phyloP scores from a whole-genome alignment of 768 basidiomycete species.

The Termitomyces sp. region DNA sequence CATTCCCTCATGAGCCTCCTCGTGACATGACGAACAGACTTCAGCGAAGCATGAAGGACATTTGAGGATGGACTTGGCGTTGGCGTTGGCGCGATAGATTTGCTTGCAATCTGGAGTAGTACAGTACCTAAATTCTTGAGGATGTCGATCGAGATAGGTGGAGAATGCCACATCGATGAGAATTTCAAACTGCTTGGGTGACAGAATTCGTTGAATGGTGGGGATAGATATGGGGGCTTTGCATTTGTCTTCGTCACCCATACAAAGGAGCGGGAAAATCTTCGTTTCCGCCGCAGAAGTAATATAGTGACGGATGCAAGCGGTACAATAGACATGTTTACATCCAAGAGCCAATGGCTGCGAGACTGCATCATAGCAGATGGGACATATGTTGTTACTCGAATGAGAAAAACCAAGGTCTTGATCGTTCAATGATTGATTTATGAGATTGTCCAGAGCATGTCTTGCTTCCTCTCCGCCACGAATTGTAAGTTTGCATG shows the following conservation, averaged over 20 bases:
- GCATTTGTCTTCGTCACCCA: conserved; percentile 57
- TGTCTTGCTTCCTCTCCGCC: conserved; percentile 55
- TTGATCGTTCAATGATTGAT: conserved; percentile 29
- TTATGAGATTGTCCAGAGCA: conserved; percentile 37
- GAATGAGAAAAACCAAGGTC: neutral
- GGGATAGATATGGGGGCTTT: conserved; percentile 47
- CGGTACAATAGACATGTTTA: conserved; percentile 45
- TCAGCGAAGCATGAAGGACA: conserved; percentile 49
- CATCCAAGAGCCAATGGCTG: conserved; percentile 40
- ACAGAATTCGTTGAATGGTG: conserved; percentile 46
- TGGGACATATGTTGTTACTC: conserved; percentile 36
- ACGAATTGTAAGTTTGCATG: conserved; percentile 41
- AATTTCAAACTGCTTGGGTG: conserved; percentile 41
- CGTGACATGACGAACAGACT: conserved; percentile 45
- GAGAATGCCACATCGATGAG: conserved; percentile 54
- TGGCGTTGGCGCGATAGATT: conserved; percentile 43
- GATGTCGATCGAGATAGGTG: conserved; percentile 48
- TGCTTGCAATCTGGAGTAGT: conserved; percentile 70
- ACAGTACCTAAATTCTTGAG: conserved; percentile 59
- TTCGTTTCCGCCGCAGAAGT: conserved; percentile 33
- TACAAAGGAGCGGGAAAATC: conserved; percentile 58
- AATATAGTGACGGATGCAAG: conserved; percentile 45
- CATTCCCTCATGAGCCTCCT: conserved; percentile 47
- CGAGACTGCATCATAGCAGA: conserved; percentile 45
- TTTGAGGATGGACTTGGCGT: conserved; percentile 25